phyloP scores from a whole-genome alignment of 805 yeast species.

The Cyberlindnera veronae region DNA sequence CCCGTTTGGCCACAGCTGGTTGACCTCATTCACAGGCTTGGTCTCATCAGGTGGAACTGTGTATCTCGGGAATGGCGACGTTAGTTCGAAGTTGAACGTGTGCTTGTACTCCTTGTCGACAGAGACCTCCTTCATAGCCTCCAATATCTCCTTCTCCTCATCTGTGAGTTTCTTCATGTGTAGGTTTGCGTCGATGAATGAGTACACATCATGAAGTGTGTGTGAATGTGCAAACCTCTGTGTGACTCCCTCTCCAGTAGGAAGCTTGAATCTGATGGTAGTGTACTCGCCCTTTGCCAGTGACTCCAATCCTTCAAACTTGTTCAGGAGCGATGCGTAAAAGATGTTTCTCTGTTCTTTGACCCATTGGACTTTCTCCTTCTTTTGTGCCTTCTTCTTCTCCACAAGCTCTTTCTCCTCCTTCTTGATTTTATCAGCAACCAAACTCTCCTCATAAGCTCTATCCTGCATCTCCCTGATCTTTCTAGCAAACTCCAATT shows the following conservation, averaged over 20 bases:
- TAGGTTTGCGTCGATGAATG: conserved; percentile 44
- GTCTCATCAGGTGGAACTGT: conserved; percentile 36
- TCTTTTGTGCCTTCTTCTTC: conserved; percentile 22
- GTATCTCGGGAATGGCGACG: conserved; percentile 61
- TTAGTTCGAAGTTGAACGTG: conserved; percentile 50
- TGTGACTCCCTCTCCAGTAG: conserved; percentile 48
- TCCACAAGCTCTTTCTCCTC: conserved; percentile 36
- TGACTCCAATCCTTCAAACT: conserved; percentile 10
- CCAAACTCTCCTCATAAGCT: conserved; percentile 60
- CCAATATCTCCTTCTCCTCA: conserved; percentile 7
- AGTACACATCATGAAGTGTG: conserved; percentile 45
- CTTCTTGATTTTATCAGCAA: conserved; percentile 53
- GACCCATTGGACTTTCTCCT: conserved; percentile 3
- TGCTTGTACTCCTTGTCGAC: conserved; percentile 33
- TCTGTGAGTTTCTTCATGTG: conserved; percentile 17
- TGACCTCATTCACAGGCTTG: conserved; percentile 35
- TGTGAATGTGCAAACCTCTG: conserved; percentile 39
- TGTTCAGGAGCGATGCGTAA: conserved; percentile 10
- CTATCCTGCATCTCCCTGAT: conserved; percentile 62
- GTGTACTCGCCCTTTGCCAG: conserved; percentile 33
- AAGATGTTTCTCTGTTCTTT: conserved; percentile 12
- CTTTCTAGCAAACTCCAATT: conserved; percentile 52
- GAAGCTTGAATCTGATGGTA: conserved; percentile 51
- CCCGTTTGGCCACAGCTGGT: conserved; percentile 68
- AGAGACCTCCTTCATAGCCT: conserved; percentile 2